phyloP scores from a whole-genome alignment of 2,329 filamentous ascomycete species.

The Colletotrichum sp. region DNA sequence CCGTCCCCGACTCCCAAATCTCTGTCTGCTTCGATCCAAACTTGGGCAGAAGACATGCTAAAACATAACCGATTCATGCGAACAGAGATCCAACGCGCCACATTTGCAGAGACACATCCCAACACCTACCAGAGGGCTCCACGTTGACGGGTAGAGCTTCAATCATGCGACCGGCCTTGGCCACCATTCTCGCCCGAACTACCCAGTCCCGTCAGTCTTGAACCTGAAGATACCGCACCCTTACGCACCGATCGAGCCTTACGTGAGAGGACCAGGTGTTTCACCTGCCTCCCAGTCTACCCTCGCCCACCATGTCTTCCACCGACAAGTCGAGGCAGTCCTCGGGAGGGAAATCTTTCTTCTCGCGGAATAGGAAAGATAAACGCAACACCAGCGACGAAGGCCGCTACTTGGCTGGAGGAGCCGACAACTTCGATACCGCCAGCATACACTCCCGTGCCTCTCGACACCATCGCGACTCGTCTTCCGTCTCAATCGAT shows the following conservation, averaged over 20 bases:
- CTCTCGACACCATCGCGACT: constrained; percentile 79
- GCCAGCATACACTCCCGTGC: constrained; percentile 69
- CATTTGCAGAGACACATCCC: background rate
- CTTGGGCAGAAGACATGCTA: constrained; percentile 20
- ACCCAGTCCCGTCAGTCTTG: constrained; percentile 15
- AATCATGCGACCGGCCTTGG: constrained; percentile 46
- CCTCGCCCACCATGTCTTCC: constrained; percentile 55
- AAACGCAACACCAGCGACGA: constrained; percentile 68
- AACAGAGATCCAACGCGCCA: constrained; percentile 17
- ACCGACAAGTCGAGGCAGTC: constrained; percentile 84
- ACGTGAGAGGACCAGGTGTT: constrained; percentile 21
- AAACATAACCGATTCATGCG: constrained; percentile 24
- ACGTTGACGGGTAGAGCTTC: constrained; percentile 21
- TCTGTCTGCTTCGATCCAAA: constrained; percentile 14
- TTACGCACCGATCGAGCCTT: constrained; percentile 10
- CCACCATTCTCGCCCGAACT: constrained; percentile 22
- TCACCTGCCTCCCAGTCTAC: constrained; percentile 20
- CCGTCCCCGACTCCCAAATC: constrained; percentile 5
- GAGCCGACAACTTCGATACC: constrained; percentile 63
- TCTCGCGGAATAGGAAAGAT: constrained; percentile 83
- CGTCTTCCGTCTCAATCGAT: constrained; percentile 76
- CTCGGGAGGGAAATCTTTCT: constrained; percentile 78
- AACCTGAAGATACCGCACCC: constrained; percentile 10
- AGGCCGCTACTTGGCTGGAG: constrained; percentile 56
- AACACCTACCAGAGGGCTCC: constrained; percentile 3